Evolutionary conservation across 139 green algal genomes (phyloP), one percentile per base, ranked within the genome.

Genomic region (Coelastrella sp.): DNA sequence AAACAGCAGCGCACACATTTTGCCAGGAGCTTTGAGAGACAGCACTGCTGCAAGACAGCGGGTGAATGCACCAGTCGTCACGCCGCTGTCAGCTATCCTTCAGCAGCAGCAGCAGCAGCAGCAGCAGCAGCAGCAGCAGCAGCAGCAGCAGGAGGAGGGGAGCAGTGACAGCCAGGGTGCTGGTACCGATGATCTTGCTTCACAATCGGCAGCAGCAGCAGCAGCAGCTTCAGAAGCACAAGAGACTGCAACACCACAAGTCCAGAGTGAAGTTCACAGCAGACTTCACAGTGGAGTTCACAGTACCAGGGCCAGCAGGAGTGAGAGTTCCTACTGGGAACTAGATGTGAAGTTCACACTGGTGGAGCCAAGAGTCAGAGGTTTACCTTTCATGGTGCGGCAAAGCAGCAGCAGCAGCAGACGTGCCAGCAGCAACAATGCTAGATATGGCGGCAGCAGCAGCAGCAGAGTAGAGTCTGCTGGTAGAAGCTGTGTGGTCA

Each of bases 311-410:
- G 4, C 5, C 77, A 68, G 80, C 80, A 85, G 80, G 13, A 8
- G 74, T 80, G 74, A 80, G 7, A 3, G 23, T 58, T 60, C 11
- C 16, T 59, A 16, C 19, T 86, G 59, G 59, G 32, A 71, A 56
- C 68, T 88, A 65, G 83, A 80, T 79, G 68, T 88, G 68, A 88
- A 80, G 47, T 80, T 88, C 54, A 80, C 56, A 66, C 83, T 88
- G 19, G 65, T 88, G 17, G 83, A 88, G 54, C 65, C 83, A 20
- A 56, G 83, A 11, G 66, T 88, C 3, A 88, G 74, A 14, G 83
- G 83, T 5, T 23, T 60, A 0, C 16, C 56, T 54, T 7, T 80
- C 7, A 88, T 88, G 68, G 19, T 11, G 14, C 74, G 56, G 47
- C 19, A 13, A 0, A 68, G 58, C 13, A 88, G 68, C 32, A 88